phyloP scores from a whole-genome alignment of 2,329 filamentous ascomycete genomes.

The Lecanosticta acicola region DNA sequence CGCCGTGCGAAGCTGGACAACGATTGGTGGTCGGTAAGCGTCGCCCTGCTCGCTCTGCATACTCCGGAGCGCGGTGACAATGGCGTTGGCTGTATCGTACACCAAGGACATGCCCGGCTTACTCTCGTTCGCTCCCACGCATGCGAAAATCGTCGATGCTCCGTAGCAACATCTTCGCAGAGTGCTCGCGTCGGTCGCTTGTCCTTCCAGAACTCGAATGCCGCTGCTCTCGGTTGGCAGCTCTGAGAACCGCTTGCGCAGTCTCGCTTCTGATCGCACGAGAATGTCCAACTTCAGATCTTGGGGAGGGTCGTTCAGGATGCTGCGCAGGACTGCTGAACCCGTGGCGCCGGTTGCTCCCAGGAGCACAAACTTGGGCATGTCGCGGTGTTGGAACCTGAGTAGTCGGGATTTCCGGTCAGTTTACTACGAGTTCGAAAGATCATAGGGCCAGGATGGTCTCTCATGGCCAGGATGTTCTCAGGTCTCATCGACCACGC shows the following conservation, averaged over 20 bases:
- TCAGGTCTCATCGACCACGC: too few relatives aligned
- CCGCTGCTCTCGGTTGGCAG: constrained; percentile 3
- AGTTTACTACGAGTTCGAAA: too few relatives aligned
- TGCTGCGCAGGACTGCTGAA: constrained; percentile 19
- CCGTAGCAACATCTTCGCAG: constrained; percentile 8
- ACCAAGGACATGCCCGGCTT: background rate
- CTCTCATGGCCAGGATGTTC: too few relatives aligned
- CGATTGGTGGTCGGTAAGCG: constrained; percentile 2
- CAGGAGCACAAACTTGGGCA: constrained; percentile 22
- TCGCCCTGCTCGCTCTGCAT: background rate
- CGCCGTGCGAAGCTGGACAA: constrained; percentile 3
- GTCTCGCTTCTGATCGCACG: constrained; percentile 15
- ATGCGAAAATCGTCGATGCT: constrained; percentile 12
- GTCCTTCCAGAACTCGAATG: constrained; percentile 5
- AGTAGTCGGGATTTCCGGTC: too few relatives aligned
- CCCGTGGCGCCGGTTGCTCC: constrained; percentile 24
- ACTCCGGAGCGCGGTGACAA: background rate
- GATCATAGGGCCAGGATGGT: too few relatives aligned
- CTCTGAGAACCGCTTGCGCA: constrained; percentile 4
- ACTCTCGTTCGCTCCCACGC: constrained; percentile 15
- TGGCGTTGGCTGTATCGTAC: constrained; percentile 1
- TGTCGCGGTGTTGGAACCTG: too few relatives aligned
- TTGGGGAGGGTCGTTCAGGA: constrained; percentile 14
- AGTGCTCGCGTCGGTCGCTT: too few relatives aligned
- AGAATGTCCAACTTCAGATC: constrained; percentile 17